A percentile compares a stretch with the other conserved stretches of the same genome.
These are phyloP conservation scores for Zopfia rhizophila DNA, from an alignment of 2,329 filamentous ascomycete genomes.

Conservation along the genomic window DNA sequence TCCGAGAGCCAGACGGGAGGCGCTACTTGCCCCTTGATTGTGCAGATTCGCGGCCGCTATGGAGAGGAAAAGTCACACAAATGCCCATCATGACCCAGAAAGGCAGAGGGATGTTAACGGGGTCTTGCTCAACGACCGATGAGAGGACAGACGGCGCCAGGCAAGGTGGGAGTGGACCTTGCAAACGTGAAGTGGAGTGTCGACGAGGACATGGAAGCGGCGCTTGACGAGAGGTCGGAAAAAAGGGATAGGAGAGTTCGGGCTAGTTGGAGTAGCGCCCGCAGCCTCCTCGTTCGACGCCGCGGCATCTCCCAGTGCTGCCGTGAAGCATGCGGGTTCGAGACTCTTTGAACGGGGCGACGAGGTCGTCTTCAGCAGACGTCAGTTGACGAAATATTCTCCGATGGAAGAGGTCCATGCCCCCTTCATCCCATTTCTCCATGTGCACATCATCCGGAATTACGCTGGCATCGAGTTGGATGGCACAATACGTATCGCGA, in stretches of 20 bases:
- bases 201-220: conserved; percentile 22
- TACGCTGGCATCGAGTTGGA: conserved; percentile 15
- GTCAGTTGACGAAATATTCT: conserved; percentile 19
- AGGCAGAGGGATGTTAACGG: conserved; percentile 26
- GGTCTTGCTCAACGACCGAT: conserved; percentile 32
- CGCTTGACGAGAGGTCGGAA: conserved; percentile 29
- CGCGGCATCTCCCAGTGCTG: too few species aligned
- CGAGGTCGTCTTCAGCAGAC: background rate
- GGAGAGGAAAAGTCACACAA: conserved; percentile 37
- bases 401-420: conserved; percentile 16
- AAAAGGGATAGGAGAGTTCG: conserved; percentile 16
- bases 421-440: conserved; percentile 17
- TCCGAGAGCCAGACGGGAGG: conserved; percentile 41
- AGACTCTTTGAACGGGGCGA: too few species aligned
- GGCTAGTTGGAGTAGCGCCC: conserved; percentile 30
- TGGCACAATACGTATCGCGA: conserved; percentile 3
- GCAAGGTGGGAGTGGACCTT: conserved; percentile 20
- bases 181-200: conserved; percentile 11
- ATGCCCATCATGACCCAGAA: conserved; percentile 31
- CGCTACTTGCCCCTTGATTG: conserved; percentile 42
- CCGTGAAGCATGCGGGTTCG: too few species aligned
- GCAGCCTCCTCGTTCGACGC: conserved; percentile 20
- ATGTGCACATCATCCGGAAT: conserved; percentile 31
- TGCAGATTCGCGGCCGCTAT: conserved; percentile 33
- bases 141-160: conserved; percentile 20